phyloP scores from a whole-genome alignment of 2,329 filamentous ascomycete genomes.

The Orbilia blumenaviensis region DNA sequence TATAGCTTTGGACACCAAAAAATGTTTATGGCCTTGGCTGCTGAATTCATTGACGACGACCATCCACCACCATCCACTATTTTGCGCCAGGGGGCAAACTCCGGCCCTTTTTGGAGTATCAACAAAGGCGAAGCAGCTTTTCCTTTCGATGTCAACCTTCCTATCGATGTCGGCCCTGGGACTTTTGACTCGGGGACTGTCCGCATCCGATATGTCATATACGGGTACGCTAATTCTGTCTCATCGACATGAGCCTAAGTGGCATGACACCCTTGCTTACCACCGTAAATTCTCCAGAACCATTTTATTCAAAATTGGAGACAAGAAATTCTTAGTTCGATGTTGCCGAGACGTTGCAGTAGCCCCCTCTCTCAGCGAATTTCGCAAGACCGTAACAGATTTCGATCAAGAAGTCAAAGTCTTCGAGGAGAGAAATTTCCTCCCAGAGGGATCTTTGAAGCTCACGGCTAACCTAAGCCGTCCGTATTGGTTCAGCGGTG shows the following conservation, averaged over 20 bases:
- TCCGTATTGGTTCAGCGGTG: conserved; percentile 57
- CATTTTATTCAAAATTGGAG: conserved; percentile 55
- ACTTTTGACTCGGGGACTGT: conserved; percentile 55
- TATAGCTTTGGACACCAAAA: conserved; percentile 55
- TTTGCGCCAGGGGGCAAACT: conserved; percentile 52
- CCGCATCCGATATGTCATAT: conserved; percentile 57
- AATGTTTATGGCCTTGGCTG: conserved; percentile 56
- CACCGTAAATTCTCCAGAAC: conserved; percentile 45
- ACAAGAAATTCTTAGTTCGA: conserved; percentile 55
- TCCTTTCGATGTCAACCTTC: conserved; percentile 56
- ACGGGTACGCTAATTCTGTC: conserved; percentile 54
- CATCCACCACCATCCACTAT: conserved; percentile 56
- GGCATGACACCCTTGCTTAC: conserved; percentile 28
- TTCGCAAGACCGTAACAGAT: conserved; percentile 51
- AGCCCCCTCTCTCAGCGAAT: conserved; percentile 55
- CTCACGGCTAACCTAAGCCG: conserved; percentile 56
- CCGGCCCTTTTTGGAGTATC: conserved; percentile 56
- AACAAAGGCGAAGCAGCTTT: conserved; percentile 54
- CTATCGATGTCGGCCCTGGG: conserved; percentile 56
- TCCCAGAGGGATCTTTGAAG: conserved; percentile 52
- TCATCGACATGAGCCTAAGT: conserved; percentile 5
- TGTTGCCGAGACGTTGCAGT: conserved; percentile 57
- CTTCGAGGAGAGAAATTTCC: conserved; percentile 53
- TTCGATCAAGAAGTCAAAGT: conserved; percentile 54
- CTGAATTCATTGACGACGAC: conserved; percentile 57